Evolutionary conservation across 352 stramenopile species (phyloP).

Genomic region (Phytophthora cajani): DNA sequence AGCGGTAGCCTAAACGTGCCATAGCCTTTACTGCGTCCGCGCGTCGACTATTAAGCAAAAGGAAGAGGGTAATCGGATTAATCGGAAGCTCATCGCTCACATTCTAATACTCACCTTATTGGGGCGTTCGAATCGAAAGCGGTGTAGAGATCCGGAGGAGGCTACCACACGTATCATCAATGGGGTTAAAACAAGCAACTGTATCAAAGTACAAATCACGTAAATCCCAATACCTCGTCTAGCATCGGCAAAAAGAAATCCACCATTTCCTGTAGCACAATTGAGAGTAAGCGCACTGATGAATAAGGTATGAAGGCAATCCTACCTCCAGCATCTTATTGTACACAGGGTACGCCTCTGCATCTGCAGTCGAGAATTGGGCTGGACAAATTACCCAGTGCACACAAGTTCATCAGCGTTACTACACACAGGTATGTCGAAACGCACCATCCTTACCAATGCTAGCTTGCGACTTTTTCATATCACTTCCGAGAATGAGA

Average conservation of each 20-base stretch:
- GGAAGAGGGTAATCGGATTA: neutral
- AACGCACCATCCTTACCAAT: slow-evolving; percentile 49
- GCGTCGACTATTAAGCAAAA: slow-evolving; percentile 41
- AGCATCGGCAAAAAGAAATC: slow-evolving; percentile 86
- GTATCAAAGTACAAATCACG: neutral
- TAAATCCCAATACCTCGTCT: slow-evolving; percentile 59
- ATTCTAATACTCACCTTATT: slow-evolving; percentile 34
- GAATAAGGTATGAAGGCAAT: neutral
- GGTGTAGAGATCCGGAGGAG: slow-evolving; percentile 76
- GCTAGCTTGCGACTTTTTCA: slow-evolving; percentile 74
- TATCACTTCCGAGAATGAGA: slow-evolving; percentile 83
- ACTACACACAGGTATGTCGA: neutral
- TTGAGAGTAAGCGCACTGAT: neutral
- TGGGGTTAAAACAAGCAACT: neutral
- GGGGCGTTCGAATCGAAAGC: slow-evolving; percentile 58
- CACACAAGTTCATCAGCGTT: slow-evolving; percentile 3
- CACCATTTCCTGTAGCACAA: slow-evolving; percentile 61
- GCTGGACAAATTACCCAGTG: slow-evolving; percentile 35
- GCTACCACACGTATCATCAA: slow-evolving; percentile 30
- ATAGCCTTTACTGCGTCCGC: slow-evolving; percentile 76
- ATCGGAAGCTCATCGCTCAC: neutral
- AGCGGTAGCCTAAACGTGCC: slow-evolving; percentile 66
- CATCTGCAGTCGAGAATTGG: slow-evolving; percentile 85
- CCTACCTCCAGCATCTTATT: slow-evolving; percentile 78
- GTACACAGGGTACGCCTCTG: slow-evolving; percentile 84